Conservation (phyloP, 2,329 filamentous ascomycete species). For the Pestalotiopsis sp. region DNA sequence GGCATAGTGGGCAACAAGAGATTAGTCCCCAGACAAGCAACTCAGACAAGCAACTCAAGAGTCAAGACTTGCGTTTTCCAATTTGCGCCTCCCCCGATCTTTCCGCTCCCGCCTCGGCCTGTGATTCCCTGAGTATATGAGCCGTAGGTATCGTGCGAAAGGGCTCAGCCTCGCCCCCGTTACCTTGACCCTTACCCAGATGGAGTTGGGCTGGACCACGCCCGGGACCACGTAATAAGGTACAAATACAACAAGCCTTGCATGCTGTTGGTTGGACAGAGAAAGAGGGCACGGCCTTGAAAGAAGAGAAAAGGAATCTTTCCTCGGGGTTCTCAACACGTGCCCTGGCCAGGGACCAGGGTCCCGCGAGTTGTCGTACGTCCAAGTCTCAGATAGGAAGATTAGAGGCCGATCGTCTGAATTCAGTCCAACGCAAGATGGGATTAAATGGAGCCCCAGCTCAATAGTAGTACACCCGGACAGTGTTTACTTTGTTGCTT, state of each 20-base stretch:
- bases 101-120: background rate
- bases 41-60: background rate
- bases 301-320: background rate
- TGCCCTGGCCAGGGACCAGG: background rate
- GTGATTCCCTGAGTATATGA: background rate
- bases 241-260: background rate
- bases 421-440: background rate
- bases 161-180: background rate
- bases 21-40: background rate
- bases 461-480: background rate
- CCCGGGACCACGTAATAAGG: background rate
- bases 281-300: background rate
- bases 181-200: background rate
- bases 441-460: background rate
- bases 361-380: background rate
- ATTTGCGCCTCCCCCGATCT: background rate
- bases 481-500: background rate
- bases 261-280: background rate
- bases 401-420: background rate
- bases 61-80: background rate
- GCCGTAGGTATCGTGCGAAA: background rate
- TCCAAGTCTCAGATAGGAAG: constrained; percentile 10
- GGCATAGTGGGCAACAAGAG: background rate
- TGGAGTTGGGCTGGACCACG: background rate
- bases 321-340: background rate